phyloP scores from a whole-genome alignment of 2,329 filamentous ascomycete species.

The Colletotrichum plurivorum region DNA sequence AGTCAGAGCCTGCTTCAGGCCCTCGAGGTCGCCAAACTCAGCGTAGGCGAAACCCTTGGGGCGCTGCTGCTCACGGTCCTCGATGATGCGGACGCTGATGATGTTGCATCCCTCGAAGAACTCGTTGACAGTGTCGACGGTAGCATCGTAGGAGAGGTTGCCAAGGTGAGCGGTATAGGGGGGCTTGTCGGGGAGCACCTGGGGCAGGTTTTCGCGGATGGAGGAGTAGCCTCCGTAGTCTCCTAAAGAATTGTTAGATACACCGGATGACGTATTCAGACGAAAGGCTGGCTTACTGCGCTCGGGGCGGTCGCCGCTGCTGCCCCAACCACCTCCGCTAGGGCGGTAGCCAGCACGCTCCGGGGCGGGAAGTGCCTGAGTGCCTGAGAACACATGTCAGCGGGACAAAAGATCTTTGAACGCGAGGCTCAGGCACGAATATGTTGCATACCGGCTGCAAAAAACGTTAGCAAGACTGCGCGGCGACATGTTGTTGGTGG shows the following conservation, averaged over 20 bases:
- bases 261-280: not conserved
- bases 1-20: constrained; percentile 89
- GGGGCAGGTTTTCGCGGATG: constrained; percentile 69
- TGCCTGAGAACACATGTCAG: constrained; percentile 56
- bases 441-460: constrained; percentile 53
- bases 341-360: constrained; percentile 56
- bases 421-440: constrained; percentile 23
- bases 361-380: constrained; percentile 68
- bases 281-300: constrained; percentile 54
- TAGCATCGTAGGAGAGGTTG: constrained; percentile 96
- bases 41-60: constrained; percentile 99
- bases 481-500: constrained; percentile 3
- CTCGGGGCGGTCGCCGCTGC: constrained; percentile 52
- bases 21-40: constrained; percentile 90
- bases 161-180: constrained; percentile 97
- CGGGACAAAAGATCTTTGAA: not conserved
- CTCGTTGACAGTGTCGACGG: constrained; percentile 83
- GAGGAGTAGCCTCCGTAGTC: constrained; percentile 40
- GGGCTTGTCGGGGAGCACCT: constrained; percentile 83
- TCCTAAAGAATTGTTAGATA: constrained; percentile 24
- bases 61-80: constrained; percentile 93
- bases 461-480: constrained; percentile 46
- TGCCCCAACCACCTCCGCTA: constrained; percentile 52
- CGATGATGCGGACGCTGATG: constrained; percentile 93
- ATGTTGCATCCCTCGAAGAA: constrained; percentile 90